A percentile compares a stretch with the other conserved stretches of the same genome.
Evolutionary conservation across 805 yeast species (phyloP).

Genomic region (Schwanniomyces sp.): DNA sequence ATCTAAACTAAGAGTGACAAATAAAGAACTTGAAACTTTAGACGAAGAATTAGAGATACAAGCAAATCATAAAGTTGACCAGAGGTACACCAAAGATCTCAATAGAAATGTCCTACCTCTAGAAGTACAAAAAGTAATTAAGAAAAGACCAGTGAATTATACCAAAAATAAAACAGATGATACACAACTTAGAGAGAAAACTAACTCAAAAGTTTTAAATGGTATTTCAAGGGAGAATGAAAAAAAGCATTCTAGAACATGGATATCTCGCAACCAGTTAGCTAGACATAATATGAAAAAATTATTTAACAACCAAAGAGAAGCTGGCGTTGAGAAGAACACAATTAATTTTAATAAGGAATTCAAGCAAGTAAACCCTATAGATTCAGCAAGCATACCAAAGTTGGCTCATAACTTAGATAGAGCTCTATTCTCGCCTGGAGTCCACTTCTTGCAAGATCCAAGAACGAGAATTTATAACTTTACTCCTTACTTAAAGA

Average conservation of each 20-base stretch:
- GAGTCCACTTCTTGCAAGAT: slow-evolving; percentile 79
- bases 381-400: slow-evolving; percentile 44
- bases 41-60: slow-evolving; percentile 8
- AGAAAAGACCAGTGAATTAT: slow-evolving; percentile 4
- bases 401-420: slow-evolving; percentile 64
- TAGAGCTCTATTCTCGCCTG: slow-evolving; percentile 72
- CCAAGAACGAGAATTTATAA: slow-evolving; percentile 74
- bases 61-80: slow-evolving; percentile 1
- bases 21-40: slow-evolving; percentile 7
- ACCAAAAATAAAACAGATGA: neutral
- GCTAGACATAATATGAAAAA: neutral
- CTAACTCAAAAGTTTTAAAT: slow-evolving; percentile 3
- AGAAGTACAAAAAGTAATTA: slow-evolving; percentile 11
- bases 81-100: slow-evolving; percentile 8
- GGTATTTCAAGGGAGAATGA: neutral
- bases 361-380: slow-evolving; percentile 11
- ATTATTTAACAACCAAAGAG: neutral
- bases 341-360: slow-evolving; percentile 4
- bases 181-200: neutral
- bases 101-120: slow-evolving; percentile 8
- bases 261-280: neutral
- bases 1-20: slow-evolving; percentile 7
- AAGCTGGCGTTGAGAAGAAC: neutral
- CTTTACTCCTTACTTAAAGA: slow-evolving; percentile 58
- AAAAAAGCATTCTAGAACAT: neutral